Base-by-base conservation (phyloP, 352 stramenopile genomes). In the Thraustochytrium sp. region DNA sequence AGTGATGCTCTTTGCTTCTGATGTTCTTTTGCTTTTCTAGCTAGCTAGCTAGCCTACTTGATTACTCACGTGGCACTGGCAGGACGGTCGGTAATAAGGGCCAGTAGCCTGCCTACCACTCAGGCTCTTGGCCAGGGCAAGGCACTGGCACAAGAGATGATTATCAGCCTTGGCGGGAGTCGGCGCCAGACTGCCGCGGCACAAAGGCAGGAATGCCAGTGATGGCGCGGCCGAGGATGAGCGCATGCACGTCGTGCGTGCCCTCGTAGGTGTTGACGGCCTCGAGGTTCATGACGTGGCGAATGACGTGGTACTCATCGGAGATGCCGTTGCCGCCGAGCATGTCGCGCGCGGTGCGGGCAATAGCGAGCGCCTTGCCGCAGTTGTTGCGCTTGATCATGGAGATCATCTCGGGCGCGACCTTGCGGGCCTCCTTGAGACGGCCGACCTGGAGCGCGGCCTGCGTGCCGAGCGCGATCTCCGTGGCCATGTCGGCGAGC, bases 251-350 rank as follows among this genome's bases (percentile, higher is more conserved):
- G 87, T 99, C 96, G 87, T 98, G 96, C 34, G 96, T 99, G 62
- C 96, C 96, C 89, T 99, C 96, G 89, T 99, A 99, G 26, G 96
- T 99, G 90, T 98, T 99, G 42, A 99, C 96, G 29, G 96, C 95
- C 88, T 99, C 96, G 51, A 99, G 89, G 85, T 99, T 99, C 86
- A 98, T 94, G 37, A 96, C 87, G 86, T 99, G 96, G 56, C 96
- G 93, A 84, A 99, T 98, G 75, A 99, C 89, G 87, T 98, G 95
- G 89, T 99, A 99, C 86, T 99, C 96, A 87, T 99, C 96, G 74
- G 93, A 97, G 76, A 99, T 94, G 36, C 96, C 96, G 88, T 99
- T 99, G 73, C 95, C 96, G 51, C 96, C 96, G 44, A 99, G 89
- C 95, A 99, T 98, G 89, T 99, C 96, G 72, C 96, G 90, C 26